phyloP scores from a whole-genome alignment of 1,284 basidiomycete genomes.

The Mycena sp. region DNA sequence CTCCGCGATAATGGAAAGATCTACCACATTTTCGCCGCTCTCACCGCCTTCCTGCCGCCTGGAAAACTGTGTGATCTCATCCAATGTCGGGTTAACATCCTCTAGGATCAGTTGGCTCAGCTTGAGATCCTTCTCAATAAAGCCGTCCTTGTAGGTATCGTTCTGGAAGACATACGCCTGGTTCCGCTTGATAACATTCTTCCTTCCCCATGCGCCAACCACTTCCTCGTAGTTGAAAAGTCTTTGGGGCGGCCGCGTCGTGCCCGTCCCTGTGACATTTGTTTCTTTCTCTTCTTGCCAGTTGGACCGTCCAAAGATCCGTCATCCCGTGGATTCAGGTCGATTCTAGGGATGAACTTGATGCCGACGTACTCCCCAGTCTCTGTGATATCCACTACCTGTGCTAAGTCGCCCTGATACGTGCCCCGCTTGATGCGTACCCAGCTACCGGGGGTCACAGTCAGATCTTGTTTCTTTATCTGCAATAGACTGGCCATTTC shows the following conservation, averaged over 20 bases:
- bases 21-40: slow-evolving; percentile 68
- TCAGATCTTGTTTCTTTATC: slow-evolving; percentile 94
- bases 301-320: slow-evolving; percentile 62
- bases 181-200: slow-evolving; percentile 77
- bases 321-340: slow-evolving; percentile 91
- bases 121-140: slow-evolving; percentile 97
- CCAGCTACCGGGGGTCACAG: slow-evolving; percentile 91
- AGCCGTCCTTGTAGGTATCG: slow-evolving; percentile 95
- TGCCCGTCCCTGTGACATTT: slow-evolving; percentile 52
- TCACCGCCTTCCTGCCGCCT: slow-evolving; percentile 70
- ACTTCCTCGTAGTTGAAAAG: slow-evolving; percentile 97
- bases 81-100: slow-evolving; percentile 94
- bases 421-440: slow-evolving; percentile 95
- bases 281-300: slow-evolving; percentile 75
- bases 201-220: slow-evolving; percentile 85
- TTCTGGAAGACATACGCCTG: slow-evolving; percentile 87
- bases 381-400: slow-evolving; percentile 93
- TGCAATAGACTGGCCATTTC: slow-evolving; percentile 98
- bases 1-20: slow-evolving; percentile 88
- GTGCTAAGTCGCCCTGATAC: slow-evolving; percentile 94
- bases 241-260: slow-evolving; percentile 88
- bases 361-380: slow-evolving; percentile 95
- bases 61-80: slow-evolving; percentile 94
- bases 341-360: slow-evolving; percentile 96
- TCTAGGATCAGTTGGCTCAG: slow-evolving; percentile 84